A percentile compares a stretch with the other conserved stretches of the same genome.
These are phyloP conservation scores for Colletotrichum paranaense DNA, from an alignment of 2,329 filamentous ascomycete species.

Conservation along the genomic window DNA sequence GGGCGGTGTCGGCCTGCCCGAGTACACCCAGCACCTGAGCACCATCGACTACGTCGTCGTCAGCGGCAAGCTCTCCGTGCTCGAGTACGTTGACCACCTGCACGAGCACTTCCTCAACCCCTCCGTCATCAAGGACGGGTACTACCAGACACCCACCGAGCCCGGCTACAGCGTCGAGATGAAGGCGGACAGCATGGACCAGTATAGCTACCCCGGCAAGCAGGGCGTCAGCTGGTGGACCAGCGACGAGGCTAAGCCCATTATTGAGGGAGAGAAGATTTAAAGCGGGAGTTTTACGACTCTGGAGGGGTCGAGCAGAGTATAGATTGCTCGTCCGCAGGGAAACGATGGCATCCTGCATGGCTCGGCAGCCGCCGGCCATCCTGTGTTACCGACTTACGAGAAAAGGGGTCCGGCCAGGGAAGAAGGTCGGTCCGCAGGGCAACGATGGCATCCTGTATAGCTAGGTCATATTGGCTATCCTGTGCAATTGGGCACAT, in stretches of 20 bases:
- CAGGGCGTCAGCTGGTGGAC: slow-evolving; percentile 88
- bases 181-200: slow-evolving; percentile 88
- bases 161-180: slow-evolving; percentile 94
- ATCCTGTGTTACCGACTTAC: slow-evolving; percentile 32
- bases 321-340: slow-evolving; percentile 40
- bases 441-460: slow-evolving; percentile 45
- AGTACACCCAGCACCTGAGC: slow-evolving; percentile 93
- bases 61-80: slow-evolving; percentile 80
- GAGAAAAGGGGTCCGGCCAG: slow-evolving; percentile 37
- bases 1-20: slow-evolving; percentile 88
- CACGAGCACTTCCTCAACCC: slow-evolving; percentile 94
- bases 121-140: slow-evolving; percentile 82
- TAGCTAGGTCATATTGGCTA: slow-evolving; percentile 11
- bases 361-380: slow-evolving; percentile 32
- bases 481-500: slow-evolving; percentile 7
- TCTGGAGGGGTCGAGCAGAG: slow-evolving; percentile 29
- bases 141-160: slow-evolving; percentile 86
- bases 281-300: slow-evolving; percentile 41
- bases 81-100: slow-evolving; percentile 93
- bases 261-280: slow-evolving; percentile 73
- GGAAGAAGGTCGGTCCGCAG: slow-evolving; percentile 38
- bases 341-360: slow-evolving; percentile 48
- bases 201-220: slow-evolving; percentile 80
- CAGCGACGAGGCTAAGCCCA: slow-evolving; percentile 80
- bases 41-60: slow-evolving; percentile 95